These are phyloP conservation scores for Colletotrichum cereale DNA, from an alignment of 2,329 filamentous ascomycete genomes.

Conservation along the genomic window DNA sequence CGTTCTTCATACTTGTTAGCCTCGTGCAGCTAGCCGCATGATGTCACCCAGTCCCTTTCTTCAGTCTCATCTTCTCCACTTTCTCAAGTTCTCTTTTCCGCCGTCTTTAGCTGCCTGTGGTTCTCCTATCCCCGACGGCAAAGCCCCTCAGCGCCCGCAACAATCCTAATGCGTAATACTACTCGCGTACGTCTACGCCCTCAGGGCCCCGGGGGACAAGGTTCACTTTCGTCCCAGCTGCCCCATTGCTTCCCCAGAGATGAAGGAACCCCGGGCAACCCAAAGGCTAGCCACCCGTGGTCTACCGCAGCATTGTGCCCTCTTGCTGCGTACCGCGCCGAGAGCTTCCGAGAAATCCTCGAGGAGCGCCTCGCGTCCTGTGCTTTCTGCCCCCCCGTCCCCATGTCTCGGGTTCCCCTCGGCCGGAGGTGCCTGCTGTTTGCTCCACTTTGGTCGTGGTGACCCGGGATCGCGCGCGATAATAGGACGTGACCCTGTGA, in stretches of 20 bases:
- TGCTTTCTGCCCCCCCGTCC: constrained; percentile 15
- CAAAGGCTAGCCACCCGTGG: constrained; percentile 5
- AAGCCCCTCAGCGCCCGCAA: background rate
- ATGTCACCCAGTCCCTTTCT: constrained; percentile 15
- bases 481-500: constrained; percentile 35
- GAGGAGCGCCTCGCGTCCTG: constrained; percentile 19
- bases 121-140: constrained; percentile 9
- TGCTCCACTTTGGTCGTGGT: constrained; percentile 32
- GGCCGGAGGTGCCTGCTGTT: constrained; percentile 43
- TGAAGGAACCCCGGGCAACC: background rate
- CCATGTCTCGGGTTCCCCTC: constrained; percentile 45
- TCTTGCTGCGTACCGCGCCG: constrained; percentile 37
- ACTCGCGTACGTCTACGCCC: background rate
- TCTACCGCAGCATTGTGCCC: constrained; percentile 6
- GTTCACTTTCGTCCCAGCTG: constrained; percentile 13
- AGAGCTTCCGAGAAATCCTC: constrained; percentile 43
- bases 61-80: background rate
- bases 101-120: background rate
- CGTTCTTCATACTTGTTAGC: background rate
- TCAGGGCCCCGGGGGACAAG: background rate
- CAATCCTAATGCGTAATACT: background rate
- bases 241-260: background rate
- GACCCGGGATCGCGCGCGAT: constrained; percentile 35
- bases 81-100: background rate
- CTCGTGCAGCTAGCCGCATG: background rate